phyloP scores from a whole-genome alignment of 2,329 filamentous ascomycete species.

The Aspergillus amoenus region DNA sequence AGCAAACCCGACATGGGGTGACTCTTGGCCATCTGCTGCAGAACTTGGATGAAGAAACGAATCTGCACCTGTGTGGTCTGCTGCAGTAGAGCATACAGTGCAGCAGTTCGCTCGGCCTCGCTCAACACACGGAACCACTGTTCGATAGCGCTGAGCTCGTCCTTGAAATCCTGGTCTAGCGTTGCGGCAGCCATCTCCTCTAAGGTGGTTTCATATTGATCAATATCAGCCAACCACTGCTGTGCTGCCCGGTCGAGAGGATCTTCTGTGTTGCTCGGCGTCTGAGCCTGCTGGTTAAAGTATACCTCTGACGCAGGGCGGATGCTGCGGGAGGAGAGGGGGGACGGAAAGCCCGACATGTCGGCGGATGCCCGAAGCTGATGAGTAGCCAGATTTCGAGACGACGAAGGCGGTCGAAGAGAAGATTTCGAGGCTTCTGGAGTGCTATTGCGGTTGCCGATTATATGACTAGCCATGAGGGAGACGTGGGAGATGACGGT shows the following conservation, averaged over 20 bases:
- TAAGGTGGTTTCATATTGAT: conserved; percentile 97
- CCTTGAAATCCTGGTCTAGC: conserved; percentile 99
- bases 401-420: conserved; percentile 80
- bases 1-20: conserved; percentile 95
- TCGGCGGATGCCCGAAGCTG: conserved; percentile 94
- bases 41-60: conserved; percentile 96
- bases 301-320: conserved; percentile 91
- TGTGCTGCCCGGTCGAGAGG: conserved; percentile 90
- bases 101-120: conserved; percentile 93
- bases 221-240: conserved; percentile 98
- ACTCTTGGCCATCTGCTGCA: conserved; percentile 98
- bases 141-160: conserved; percentile 97
- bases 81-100: conserved; percentile 90
- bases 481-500: conserved; percentile 15
- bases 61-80: conserved; percentile 99
- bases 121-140: conserved; percentile 99
- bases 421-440: conserved; percentile 83
- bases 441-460: conserved; percentile 92
- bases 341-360: conserved; percentile 79
- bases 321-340: conserved; percentile 72
- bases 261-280: conserved; percentile 72
- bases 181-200: conserved; percentile 99
- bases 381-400: conserved; percentile 74
- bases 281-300: conserved; percentile 74
- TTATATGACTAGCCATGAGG: conserved; percentile 62